A percentile compares a stretch with the other conserved stretches of the same genome.
These are phyloP conservation scores for Skeletonema costatum DNA, from an alignment of 108 stramenopile genomes.

Conservation along the genomic window DNA sequence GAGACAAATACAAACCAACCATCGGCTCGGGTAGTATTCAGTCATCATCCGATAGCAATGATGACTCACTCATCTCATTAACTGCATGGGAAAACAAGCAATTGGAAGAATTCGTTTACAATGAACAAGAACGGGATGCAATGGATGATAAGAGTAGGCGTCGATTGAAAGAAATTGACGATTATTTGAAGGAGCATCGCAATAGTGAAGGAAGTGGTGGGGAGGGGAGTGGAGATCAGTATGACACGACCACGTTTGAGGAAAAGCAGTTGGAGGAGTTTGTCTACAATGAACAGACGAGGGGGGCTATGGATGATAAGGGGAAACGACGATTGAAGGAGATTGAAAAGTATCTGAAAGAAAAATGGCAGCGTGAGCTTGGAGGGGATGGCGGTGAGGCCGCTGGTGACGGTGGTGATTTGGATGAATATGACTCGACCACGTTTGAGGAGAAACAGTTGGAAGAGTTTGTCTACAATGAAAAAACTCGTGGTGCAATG, in stretches of 20 bases:
- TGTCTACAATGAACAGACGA: not conserved
- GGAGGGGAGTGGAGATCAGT: not conserved
- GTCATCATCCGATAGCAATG: not conserved
- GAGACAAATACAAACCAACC: not conserved
- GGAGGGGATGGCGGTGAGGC: not conserved
- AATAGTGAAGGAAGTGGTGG: not conserved
- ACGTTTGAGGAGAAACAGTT: not conserved
- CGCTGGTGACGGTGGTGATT: not conserved
- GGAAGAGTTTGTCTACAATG: not conserved
- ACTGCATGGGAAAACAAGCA: not conserved
- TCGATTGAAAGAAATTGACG: not conserved
- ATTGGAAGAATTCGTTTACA: not conserved
- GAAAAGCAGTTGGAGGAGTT: not conserved
- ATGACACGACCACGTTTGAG: not conserved
- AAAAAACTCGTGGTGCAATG: not conserved
- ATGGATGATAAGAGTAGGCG: not conserved
- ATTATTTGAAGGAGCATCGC: not conserved
- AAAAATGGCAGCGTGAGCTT: not conserved
- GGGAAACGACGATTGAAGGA: not conserved
- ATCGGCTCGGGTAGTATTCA: not conserved
- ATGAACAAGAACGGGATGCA: constrained; percentile 1
- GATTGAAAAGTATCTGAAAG: not conserved
- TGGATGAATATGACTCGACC: not conserved
- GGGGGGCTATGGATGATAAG: not conserved
- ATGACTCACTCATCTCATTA: not conserved